phyloP scores from a whole-genome alignment of 805 yeast genomes.

The Jamesozyma rosinii region DNA sequence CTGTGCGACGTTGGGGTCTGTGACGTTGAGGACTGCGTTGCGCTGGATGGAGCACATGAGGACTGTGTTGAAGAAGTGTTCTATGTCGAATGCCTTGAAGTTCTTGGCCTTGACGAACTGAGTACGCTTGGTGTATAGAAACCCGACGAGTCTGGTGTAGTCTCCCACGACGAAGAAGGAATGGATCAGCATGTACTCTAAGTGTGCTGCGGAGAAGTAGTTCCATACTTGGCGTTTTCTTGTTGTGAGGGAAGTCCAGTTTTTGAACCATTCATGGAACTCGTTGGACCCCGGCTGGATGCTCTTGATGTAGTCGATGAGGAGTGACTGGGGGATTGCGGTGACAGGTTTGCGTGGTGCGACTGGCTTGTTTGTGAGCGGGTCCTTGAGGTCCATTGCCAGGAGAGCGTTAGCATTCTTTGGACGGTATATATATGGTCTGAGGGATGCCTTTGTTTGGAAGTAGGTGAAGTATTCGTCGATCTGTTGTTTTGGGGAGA shows the following conservation, averaged over 20 bases:
- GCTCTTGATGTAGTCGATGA: slow-evolving; percentile 21
- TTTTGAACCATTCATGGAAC: slow-evolving; percentile 17
- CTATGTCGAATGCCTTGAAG: slow-evolving; percentile 17
- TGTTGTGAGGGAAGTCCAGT: slow-evolving; percentile 20
- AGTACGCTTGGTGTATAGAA: slow-evolving; percentile 12
- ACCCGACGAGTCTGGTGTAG: slow-evolving; percentile 15
- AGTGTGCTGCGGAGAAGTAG: slow-evolving; percentile 17
- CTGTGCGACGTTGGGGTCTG: slow-evolving; percentile 12
- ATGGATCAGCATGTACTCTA: slow-evolving; percentile 19
- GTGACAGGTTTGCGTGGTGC: slow-evolving; percentile 29
- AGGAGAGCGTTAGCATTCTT: slow-evolving; percentile 32
- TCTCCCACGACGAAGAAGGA: slow-evolving; percentile 22
- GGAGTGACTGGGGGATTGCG: slow-evolving; percentile 22
- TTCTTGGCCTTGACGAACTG: slow-evolving; percentile 18
- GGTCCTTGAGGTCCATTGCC: slow-evolving; percentile 35
- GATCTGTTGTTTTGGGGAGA: slow-evolving; percentile 20
- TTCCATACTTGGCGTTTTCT: slow-evolving; percentile 22
- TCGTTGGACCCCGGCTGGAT: slow-evolving; percentile 14
- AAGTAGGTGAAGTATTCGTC: slow-evolving; percentile 29
- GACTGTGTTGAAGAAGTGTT: slow-evolving; percentile 23
- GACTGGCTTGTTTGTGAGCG: slow-evolving; percentile 26
- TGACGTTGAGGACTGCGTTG: slow-evolving; percentile 10
- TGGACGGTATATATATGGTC: slow-evolving; percentile 35
- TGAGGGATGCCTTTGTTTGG: slow-evolving; percentile 27
- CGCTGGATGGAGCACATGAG: slow-evolving; percentile 26